phyloP scores from a whole-genome alignment of 2,329 filamentous ascomycete species.

The Didymella glomerata region DNA sequence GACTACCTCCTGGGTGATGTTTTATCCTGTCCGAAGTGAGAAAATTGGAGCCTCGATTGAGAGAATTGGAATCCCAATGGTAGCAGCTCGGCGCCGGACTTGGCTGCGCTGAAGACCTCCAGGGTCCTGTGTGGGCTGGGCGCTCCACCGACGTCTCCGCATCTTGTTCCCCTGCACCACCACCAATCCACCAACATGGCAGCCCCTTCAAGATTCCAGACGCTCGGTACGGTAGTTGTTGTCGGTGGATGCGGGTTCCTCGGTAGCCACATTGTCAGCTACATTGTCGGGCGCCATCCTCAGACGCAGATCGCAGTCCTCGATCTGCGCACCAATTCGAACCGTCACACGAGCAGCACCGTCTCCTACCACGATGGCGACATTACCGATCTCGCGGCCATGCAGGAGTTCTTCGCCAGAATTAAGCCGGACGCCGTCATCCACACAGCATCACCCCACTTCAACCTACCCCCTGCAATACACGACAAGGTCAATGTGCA shows the following conservation, averaged over 20 bases:
- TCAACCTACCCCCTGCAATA: constrained; percentile 50
- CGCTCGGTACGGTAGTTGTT: constrained; percentile 58
- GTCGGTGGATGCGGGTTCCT: constrained; percentile 63
- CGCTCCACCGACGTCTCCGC: constrained; percentile 32
- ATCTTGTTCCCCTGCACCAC: constrained; percentile 22
- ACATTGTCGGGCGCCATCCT: constrained; percentile 54
- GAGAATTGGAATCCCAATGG: background rate
- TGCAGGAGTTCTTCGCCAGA: constrained; percentile 54
- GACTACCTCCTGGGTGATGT: background rate
- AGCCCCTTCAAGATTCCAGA: constrained; percentile 30
- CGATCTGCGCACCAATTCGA: constrained; percentile 55
- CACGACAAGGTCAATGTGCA: constrained; percentile 62
- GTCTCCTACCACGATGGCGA: constrained; percentile 61
- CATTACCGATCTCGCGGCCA: constrained; percentile 56
- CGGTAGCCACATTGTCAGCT: constrained; percentile 60
- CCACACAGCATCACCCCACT: constrained; percentile 60
- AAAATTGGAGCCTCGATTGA: background rate
- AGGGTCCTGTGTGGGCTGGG: constrained; percentile 9
- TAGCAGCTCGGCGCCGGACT: background rate
- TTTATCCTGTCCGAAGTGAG: background rate
- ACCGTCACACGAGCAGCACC: constrained; percentile 51
- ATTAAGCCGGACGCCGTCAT: constrained; percentile 59
- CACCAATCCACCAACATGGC: constrained; percentile 30
- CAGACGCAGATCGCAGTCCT: constrained; percentile 57
- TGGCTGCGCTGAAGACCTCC: background rate